Evolutionary conservation across 2,329 filamentous ascomycete species (phyloP), one percentile per base, ranked within the genome.

Genomic region (Fusarium anguioides): DNA sequence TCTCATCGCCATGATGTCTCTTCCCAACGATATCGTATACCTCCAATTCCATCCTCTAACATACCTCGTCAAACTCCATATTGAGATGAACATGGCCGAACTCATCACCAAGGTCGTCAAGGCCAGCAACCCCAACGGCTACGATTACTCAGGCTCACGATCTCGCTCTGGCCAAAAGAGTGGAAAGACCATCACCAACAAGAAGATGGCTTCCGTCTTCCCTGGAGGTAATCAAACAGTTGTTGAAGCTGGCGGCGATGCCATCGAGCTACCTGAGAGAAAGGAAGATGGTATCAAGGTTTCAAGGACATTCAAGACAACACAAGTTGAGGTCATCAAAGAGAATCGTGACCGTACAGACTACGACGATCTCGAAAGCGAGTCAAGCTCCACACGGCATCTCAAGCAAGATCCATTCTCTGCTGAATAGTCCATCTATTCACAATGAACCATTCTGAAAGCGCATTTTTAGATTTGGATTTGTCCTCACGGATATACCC

Each of bases 41-140:
- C 79, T 84, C 27, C 82, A 84, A 65, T 84, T 86, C 71, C 82
- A 85, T 44, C 83, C 83, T 0, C 75, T 85, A 4, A 82, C 82
- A 4, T 85, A 85, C 66, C 77, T 84, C 17, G 81, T 85, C 49
- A 86, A 86, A 54, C 78, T 86, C 14, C 82, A 85, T 55, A 85
- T 86, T 64, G 83, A 86, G 66, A 81, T 86, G 78, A 81, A 80
- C 26, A 84, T 86, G 82, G 82, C 83, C 40, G 81, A 82, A 24
- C 79, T 86, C 20, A 85, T 85, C 67, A 81, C 74, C 20, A 80
- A 79, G 49, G 75, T 82, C 0, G 72, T 74, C 45, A 72, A 72
- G 31, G 71, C 71, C 8, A 72, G 68, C 33, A 74, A 74, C 37
- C 57, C 63, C 21, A 53, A 54, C 11, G 72, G 69, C 9, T 72